Percentiles rank a stretch among this genome's conserved stretches.
Conservation (phyloP, 345 rosid genomes). For the Aegle marmelos region DNA sequence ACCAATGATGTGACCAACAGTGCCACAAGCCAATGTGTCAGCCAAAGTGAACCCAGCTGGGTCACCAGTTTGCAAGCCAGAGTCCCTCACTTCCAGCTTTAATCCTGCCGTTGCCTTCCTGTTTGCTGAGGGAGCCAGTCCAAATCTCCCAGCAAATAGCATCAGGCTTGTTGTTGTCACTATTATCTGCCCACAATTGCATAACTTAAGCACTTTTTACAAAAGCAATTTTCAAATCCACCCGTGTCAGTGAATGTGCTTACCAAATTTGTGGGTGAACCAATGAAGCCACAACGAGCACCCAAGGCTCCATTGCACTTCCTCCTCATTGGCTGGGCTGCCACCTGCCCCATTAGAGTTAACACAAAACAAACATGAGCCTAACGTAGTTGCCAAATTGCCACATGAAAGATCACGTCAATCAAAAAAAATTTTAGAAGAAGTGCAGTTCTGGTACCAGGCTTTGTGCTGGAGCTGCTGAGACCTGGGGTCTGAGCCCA, state of each 20-base stretch:
- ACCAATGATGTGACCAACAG: slow-evolving; percentile 82
- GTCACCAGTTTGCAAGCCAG: slow-evolving; percentile 87
- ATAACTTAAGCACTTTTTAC: background rate
- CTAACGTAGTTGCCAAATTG: background rate
- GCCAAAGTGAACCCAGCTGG: slow-evolving; percentile 97
- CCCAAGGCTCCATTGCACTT: slow-evolving; percentile 74
- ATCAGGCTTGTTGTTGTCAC: slow-evolving; percentile 78
- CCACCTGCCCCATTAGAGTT: slow-evolving; percentile 28
- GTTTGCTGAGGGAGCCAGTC: slow-evolving; percentile 96
- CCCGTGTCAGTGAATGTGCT: background rate
- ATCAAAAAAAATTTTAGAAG: background rate
- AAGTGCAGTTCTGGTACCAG: slow-evolving; percentile 35
- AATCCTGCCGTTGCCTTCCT: slow-evolving; percentile 91
- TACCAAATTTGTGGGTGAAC: slow-evolving; percentile 94
- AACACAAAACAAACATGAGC: background rate
- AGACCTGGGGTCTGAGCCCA: slow-evolving; percentile 57
- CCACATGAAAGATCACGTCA: background rate
- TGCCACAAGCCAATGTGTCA: slow-evolving; percentile 94
- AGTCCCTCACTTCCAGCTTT: slow-evolving; percentile 83
- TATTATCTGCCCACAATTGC: slow-evolving; percentile 54
- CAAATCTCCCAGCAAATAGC: slow-evolving; percentile 95
- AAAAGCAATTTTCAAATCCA: background rate
- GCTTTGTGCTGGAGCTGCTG: slow-evolving; percentile 50
- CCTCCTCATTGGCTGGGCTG: slow-evolving; percentile 54
- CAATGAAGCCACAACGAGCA: slow-evolving; percentile 78